Evolutionary conservation across 345 rosid species (phyloP).

Genomic region (Eucalyptus cloeziana): DNA sequence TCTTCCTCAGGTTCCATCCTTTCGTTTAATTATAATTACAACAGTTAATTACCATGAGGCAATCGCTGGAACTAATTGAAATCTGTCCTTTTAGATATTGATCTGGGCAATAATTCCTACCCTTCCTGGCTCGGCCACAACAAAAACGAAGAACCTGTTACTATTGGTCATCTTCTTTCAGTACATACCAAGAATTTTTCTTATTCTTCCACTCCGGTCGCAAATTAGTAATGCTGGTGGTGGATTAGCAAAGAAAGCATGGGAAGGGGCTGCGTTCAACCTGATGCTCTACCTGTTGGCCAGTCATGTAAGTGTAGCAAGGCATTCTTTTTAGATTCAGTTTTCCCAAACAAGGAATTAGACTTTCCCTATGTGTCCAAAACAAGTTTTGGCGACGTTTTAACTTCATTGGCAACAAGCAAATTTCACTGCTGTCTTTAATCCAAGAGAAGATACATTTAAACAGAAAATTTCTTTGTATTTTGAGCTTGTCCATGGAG

Average conservation of each 20-base stretch:
- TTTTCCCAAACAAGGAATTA: background rate
- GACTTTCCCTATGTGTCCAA: background rate
- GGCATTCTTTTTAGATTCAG: background rate
- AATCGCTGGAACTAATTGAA: background rate
- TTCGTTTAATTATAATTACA: background rate
- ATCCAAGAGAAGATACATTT: background rate
- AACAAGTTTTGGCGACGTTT: background rate
- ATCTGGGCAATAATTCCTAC: constrained; percentile 9
- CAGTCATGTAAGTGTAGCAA: constrained; percentile 14
- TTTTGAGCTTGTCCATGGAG: background rate
- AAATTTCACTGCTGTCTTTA: background rate
- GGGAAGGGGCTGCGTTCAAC: constrained; percentile 29
- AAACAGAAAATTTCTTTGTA: background rate
- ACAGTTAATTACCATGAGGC: background rate
- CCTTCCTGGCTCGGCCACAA: background rate
- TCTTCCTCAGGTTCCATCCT: background rate
- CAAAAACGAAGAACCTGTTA: background rate
- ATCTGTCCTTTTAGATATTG: constrained; percentile 1
- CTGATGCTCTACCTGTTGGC: constrained; percentile 22
- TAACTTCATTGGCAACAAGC: background rate
- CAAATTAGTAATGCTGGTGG: constrained; percentile 14
- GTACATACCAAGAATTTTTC: constrained; percentile 11
- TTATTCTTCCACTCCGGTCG: constrained; percentile 7
- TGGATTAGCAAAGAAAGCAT: constrained; percentile 11
- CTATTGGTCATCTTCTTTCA: constrained; percentile 7